Evolutionary conservation across 306 rosid genomes (phyloP).

Genomic region (Acacia acuminata): DNA sequence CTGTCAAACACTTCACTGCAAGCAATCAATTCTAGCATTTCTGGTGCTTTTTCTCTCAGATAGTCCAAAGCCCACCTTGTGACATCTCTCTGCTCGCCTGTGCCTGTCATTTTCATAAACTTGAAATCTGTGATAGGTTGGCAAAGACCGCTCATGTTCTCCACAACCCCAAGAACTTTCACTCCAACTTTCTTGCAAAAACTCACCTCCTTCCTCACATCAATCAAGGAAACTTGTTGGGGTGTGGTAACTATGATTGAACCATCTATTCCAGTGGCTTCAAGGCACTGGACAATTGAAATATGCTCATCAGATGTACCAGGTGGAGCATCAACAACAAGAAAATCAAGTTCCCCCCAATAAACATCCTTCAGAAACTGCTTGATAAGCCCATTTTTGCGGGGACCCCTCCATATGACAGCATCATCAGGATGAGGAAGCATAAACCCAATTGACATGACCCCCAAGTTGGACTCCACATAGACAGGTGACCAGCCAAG

Average conservation of each 20-base stretch:
- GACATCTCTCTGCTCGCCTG: conserved; percentile 73
- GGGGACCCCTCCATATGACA: conserved; percentile 91
- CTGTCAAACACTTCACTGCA: conserved; percentile 85
- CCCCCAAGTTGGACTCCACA: conserved; percentile 89
- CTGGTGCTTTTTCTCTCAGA: conserved; percentile 72
- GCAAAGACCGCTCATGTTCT: conserved; percentile 88
- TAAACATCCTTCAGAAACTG: conserved; percentile 84
- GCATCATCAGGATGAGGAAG: conserved; percentile 80
- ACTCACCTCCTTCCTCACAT: conserved; percentile 84
- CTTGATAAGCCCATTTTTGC: conserved; percentile 86
- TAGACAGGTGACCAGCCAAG: conserved; percentile 99
- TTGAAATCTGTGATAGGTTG: conserved; percentile 67
- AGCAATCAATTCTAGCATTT: conserved; percentile 57
- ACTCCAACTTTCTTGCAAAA: conserved; percentile 90
- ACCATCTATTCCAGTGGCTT: conserved; percentile 75
- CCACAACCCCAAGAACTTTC: conserved; percentile 81
- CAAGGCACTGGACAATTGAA: conserved; percentile 79
- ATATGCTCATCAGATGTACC: conserved; percentile 97
- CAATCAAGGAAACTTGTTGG: conserved; percentile 86
- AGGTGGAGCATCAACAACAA: conserved; percentile 93
- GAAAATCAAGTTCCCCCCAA: conserved; percentile 94
- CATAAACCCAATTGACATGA: conserved; percentile 94
- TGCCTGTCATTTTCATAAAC: conserved; percentile 53
- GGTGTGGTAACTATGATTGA: conserved; percentile 95
- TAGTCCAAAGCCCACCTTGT: conserved; percentile 63